phyloP scores from a whole-genome alignment of 176 grass and related monocot species.

The Puya raimondii region DNA sequence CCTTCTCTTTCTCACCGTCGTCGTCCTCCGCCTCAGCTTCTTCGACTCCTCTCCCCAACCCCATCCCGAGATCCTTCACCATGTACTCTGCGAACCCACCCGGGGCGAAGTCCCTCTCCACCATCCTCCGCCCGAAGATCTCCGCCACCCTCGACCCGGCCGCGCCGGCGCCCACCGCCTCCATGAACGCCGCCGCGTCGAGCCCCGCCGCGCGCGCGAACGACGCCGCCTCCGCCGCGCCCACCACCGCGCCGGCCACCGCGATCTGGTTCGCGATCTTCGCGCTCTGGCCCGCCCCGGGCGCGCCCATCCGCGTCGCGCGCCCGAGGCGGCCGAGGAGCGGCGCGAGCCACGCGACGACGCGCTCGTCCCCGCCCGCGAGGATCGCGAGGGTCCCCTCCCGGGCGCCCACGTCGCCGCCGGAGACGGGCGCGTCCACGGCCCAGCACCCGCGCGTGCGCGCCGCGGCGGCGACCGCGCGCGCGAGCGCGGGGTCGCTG shows the following conservation, averaged over 20 bases:
- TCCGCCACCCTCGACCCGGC: conserved; percentile 69
- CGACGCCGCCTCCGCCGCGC: conserved; percentile 43
- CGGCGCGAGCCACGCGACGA: conserved; percentile 57
- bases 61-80: conserved; percentile 89
- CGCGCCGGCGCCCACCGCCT: conserved; percentile 45
- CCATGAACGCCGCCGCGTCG: conserved; percentile 35
- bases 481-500: conserved; percentile 49
- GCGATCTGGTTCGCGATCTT: conserved; percentile 90
- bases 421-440: conserved; percentile 63
- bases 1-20: no score
- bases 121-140: conserved; percentile 53
- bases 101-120: conserved; percentile 41
- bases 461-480: conserved; percentile 30
- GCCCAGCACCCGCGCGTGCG: conserved; percentile 30
- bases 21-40: conserved; percentile 4
- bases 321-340: conserved; percentile 44
- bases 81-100: conserved; percentile 53
- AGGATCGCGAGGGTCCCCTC: conserved; percentile 66
- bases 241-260: conserved; percentile 41
- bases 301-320: conserved; percentile 61
- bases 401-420: conserved; percentile 56
- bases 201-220: conserved; percentile 44
- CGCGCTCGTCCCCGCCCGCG: conserved; percentile 46
- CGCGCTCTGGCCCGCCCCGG: conserved; percentile 67
- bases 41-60: conserved; percentile 34